phyloP scores from a whole-genome alignment of 495 filamentous ascomycete genomes.

The Hyaloscypha bicolor region DNA sequence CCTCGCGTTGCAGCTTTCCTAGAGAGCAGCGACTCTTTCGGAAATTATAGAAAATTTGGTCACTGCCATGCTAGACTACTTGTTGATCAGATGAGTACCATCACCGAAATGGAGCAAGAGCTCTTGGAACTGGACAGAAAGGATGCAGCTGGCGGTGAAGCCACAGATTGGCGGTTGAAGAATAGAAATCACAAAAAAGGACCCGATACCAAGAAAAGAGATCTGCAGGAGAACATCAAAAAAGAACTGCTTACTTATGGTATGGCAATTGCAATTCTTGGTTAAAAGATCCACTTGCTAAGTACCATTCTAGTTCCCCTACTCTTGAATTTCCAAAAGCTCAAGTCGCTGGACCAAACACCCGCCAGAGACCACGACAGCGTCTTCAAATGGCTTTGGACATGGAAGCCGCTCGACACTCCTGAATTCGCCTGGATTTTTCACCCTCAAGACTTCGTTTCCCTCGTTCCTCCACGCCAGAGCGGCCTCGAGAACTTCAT shows the following conservation, averaged over 20 bases:
- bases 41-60: constrained; percentile 18
- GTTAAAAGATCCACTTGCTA: too few relatives aligned
- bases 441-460: constrained; percentile 16
- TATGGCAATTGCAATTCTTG: neutral
- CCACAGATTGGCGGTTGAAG: constrained; percentile 14
- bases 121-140: constrained; percentile 10
- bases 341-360: constrained; percentile 15
- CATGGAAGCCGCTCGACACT: constrained; percentile 14
- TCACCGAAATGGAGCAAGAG: constrained; percentile 11
- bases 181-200: constrained; percentile 19
- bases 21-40: constrained; percentile 19
- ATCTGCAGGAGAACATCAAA: constrained; percentile 11
- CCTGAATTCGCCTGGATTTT: constrained; percentile 18
- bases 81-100: constrained; percentile 10
- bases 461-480: neutral
- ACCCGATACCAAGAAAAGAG: constrained; percentile 14
- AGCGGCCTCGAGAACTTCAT: constrained; percentile 17
- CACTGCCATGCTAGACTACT: constrained; percentile 17
- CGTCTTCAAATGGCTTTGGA: constrained; percentile 18
- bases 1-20: constrained; percentile 16
- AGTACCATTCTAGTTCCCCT: constrained; percentile 7
- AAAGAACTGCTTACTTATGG: constrained; percentile 20
- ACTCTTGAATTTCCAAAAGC: neutral
- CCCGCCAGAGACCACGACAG: constrained; percentile 17
- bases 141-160: constrained; percentile 6